These are phyloP conservation scores for Sporothrix pallida DNA, from an alignment of 2,329 filamentous ascomycete genomes.

Conservation along the genomic window DNA sequence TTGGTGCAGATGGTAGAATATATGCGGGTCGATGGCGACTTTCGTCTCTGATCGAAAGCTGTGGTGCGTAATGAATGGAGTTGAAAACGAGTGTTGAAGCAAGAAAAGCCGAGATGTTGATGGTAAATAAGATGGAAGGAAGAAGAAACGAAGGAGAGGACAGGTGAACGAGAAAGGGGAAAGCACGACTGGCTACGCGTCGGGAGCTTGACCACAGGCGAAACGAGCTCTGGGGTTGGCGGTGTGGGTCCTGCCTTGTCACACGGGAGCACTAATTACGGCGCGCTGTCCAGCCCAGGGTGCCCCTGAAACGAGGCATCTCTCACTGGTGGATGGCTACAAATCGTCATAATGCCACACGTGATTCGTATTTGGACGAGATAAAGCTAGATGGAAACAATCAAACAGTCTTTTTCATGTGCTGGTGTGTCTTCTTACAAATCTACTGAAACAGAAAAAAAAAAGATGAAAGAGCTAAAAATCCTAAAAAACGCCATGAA, in stretches of 20 bases:
- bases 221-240: constrained; percentile 21
- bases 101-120: neutral
- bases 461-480: neutral
- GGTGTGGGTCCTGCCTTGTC: constrained; percentile 21
- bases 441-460: neutral
- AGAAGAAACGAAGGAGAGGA: neutral
- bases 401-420: neutral
- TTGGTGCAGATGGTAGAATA: neutral
- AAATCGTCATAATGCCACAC: neutral
- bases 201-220: constrained; percentile 32
- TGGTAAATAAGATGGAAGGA: constrained; percentile 17
- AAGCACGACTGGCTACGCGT: constrained; percentile 21
- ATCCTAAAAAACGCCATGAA: constrained; percentile 22
- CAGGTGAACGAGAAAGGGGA: constrained; percentile 20
- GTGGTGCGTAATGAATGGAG: neutral
- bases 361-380: neutral
- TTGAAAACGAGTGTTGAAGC: neutral
- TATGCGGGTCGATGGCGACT: neutral
- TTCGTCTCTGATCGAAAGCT: neutral
- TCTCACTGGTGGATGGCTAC: neutral
- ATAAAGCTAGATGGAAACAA: neutral
- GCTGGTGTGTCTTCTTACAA: neutral
- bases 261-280: constrained; percentile 24
- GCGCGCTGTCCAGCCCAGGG: neutral
- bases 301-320: neutral